Evolutionary conservation across 352 stramenopile species (phyloP).

Genomic region (Phytophthora foliorum): DNA sequence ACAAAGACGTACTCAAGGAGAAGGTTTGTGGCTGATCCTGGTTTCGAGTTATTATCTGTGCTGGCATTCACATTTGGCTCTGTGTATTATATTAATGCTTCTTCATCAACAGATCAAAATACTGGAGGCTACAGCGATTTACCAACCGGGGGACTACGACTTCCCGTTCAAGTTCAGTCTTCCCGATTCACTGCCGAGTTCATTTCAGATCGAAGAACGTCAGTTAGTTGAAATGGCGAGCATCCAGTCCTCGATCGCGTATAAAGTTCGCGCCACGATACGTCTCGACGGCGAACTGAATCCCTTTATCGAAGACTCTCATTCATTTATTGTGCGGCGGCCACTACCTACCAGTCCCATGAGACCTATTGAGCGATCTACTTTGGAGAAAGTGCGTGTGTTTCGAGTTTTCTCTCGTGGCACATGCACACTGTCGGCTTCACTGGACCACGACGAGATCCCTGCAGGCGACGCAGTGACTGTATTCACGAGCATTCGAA

Average conservation of each 20-base stretch:
- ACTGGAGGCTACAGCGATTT: neutral
- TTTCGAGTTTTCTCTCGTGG: constrained; percentile 23
- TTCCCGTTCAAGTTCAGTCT: constrained; percentile 24
- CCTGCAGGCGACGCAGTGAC: constrained; percentile 16
- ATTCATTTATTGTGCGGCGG: constrained; percentile 9
- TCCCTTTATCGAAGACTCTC: constrained; percentile 16
- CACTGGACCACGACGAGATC: constrained; percentile 22
- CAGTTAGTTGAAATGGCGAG: constrained; percentile 15
- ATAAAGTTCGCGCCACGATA: constrained; percentile 15
- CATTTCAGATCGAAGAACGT: constrained; percentile 14
- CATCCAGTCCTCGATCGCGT: constrained; percentile 20
- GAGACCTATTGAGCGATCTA: constrained; percentile 6
- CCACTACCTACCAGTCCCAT: neutral
- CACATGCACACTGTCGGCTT: constrained; percentile 19
- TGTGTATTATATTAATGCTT: too few relatives aligned
- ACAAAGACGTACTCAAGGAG: constrained; percentile 7
- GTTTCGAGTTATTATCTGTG: neutral
- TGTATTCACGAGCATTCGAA: constrained; percentile 20
- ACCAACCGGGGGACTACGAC: constrained; percentile 12
- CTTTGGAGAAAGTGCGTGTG: constrained; percentile 13
- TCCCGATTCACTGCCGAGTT: constrained; percentile 13
- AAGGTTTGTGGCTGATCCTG: neutral
- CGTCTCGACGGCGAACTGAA: neutral
- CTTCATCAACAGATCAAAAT: constrained; percentile 10
- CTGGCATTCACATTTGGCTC: neutral